phyloP scores from a whole-genome alignment of 345 rosid genomes.

The Brassica nigra region DNA sequence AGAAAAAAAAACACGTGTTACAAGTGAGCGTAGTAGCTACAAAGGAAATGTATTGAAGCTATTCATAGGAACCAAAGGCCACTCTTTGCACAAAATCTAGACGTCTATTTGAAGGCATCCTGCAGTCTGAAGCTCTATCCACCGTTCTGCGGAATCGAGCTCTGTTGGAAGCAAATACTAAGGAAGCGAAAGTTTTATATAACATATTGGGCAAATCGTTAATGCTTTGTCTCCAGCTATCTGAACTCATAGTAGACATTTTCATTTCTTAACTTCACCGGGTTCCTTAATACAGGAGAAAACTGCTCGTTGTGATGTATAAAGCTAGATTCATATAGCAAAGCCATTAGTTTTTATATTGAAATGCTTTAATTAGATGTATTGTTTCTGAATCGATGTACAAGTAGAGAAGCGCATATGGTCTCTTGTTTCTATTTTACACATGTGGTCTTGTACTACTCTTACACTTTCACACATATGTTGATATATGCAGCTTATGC shows the following conservation, averaged over 20 bases:
- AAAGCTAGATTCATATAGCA: conserved; percentile 22
- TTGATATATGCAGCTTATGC: no score
- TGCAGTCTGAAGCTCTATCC: conserved; percentile 75
- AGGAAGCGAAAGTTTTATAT: no score
- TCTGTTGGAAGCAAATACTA: conserved; percentile 50
- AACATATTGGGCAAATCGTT: no score
- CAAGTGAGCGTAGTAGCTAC: neutral
- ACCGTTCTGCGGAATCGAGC: conserved; percentile 83
- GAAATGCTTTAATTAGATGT: conserved; percentile 3
- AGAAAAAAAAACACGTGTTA: neutral
- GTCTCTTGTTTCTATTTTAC: conserved; percentile 11
- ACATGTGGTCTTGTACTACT: no score
- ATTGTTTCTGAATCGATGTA: conserved; percentile 18
- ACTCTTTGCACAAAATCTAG: conserved; percentile 83
- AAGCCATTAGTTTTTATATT: neutral
- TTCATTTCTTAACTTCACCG: no score
- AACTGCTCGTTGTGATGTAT: no score
- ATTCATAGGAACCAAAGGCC: conserved; percentile 65
- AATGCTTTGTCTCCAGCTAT: no score
- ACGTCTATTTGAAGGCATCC: conserved; percentile 86
- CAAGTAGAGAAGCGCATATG: conserved; percentile 8
- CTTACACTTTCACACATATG: no score
- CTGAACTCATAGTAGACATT: no score
- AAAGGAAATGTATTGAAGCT: neutral
- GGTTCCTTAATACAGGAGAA: no score